Base-by-base conservation (phyloP, 1,284 basidiomycete species). In the Marasmius fiardii region DNA sequence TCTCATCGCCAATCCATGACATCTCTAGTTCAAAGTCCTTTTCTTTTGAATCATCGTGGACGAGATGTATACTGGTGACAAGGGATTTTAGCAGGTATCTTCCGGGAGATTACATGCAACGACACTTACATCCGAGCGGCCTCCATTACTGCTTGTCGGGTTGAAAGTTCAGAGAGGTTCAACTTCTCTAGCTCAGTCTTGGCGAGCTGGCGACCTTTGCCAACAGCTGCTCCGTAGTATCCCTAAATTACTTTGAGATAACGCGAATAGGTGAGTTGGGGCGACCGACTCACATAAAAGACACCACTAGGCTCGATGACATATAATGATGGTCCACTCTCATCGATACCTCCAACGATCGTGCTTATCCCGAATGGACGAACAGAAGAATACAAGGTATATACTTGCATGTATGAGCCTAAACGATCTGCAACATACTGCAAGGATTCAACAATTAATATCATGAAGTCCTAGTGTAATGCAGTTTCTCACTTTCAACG, bases 181-280 rank as follows among this genome's bases (percentile, higher is more conserved):
- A 98, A 83, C 74, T 99, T 99, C 74, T 99, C 97, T 53, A 99
- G 78, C 71, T 99, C 97, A 2, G 96, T 99, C 81, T 98, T 98
- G 18, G 97, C 97, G 59, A 99, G 79, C 67, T 98, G 95, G 58
- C 92, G 86, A 20, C 97, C 97, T 73, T 99, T 99, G 54, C 97
- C 97, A 18, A 97, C 88, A 7, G 97, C 97, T 23, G 92, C 92
- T 21, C 93, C 95, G 60, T 93, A 82, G 73, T 97, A 97, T 24
- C 95, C 95, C 91, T 93, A 58, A 5, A 50, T 61, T n/a, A 58
- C 47, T n/a, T 4, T 20, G 24, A 35, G 21, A 18, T 18, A 2
- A 44, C 26, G 58, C 28, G 14, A 43, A 21, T 43, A 20, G 51
- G 18, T 20, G 39, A 45, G 45, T 54, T 8, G 18, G 11, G 31